phyloP scores from a whole-genome alignment of 1,284 basidiomycete species.

The Tremellales sp. region DNA sequence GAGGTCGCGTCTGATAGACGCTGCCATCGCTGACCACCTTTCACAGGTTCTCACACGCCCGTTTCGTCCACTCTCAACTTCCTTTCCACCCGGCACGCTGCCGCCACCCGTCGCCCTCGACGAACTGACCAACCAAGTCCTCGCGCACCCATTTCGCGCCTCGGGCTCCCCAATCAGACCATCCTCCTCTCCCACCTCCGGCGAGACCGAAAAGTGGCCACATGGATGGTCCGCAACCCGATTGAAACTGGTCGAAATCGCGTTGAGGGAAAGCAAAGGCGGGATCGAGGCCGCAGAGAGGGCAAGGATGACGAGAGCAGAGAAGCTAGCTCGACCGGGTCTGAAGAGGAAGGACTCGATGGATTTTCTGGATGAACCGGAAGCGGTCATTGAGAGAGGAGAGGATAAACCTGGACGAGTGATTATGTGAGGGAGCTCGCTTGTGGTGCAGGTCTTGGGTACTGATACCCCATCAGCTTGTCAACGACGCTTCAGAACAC shows the following conservation, averaged over 20 bases:
- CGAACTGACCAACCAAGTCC: conserved; percentile 41
- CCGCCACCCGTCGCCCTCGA: conserved; percentile 41
- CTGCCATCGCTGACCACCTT: conserved; percentile 2
- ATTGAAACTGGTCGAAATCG: conserved; percentile 36
- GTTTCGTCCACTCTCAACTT: conserved; percentile 30
- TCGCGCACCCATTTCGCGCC: conserved; percentile 18
- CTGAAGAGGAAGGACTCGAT: conserved; percentile 35
- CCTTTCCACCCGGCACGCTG: conserved; percentile 43
- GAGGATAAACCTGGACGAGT: too few species aligned
- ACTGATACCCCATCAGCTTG: too few species aligned
- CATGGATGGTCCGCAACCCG: conserved; percentile 41
- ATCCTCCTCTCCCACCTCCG: background rate
- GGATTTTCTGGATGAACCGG: conserved; percentile 39
- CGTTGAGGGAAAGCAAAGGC: conserved; percentile 34
- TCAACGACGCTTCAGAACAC: conserved; percentile 40
- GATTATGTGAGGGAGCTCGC: too few species aligned
- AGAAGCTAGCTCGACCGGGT: conserved; percentile 29
- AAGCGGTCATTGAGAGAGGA: conserved; percentile 5
- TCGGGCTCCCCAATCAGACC: background rate
- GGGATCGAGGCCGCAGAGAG: conserved; percentile 15
- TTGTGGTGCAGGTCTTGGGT: too few species aligned
- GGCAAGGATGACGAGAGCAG: conserved; percentile 26
- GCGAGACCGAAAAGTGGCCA: conserved; percentile 20
- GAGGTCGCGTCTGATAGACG: conserved; percentile 4
- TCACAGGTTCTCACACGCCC: conserved; percentile 31